These are phyloP conservation scores for Pseudopithomyces maydicus DNA, from an alignment of 2,329 filamentous ascomycete genomes.

Conservation along the genomic window DNA sequence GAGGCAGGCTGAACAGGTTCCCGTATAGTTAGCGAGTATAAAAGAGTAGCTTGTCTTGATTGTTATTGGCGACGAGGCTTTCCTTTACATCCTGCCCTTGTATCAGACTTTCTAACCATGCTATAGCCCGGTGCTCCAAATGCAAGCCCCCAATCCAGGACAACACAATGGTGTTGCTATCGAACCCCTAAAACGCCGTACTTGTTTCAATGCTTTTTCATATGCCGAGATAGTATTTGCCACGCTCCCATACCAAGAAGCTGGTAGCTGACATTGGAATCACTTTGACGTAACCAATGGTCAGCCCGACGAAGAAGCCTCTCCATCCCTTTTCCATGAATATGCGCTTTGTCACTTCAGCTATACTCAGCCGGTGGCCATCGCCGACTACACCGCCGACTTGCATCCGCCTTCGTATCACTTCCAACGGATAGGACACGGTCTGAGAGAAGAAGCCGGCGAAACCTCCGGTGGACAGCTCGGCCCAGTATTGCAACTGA, in stretches of 20 bases:
- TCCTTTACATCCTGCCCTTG: neutral
- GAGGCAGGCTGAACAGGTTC: neutral
- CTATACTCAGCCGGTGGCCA: slow-evolving; percentile 76
- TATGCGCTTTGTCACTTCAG: slow-evolving; percentile 78
- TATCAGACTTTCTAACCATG: neutral
- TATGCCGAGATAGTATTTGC: slow-evolving; percentile 62
- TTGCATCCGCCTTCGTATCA: slow-evolving; percentile 92
- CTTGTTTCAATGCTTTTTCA: slow-evolving; percentile 17
- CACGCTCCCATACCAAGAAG: slow-evolving; percentile 71
- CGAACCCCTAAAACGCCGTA: slow-evolving; percentile 8
- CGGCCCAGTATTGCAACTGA: slow-evolving; percentile 82
- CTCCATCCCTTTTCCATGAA: slow-evolving; percentile 73
- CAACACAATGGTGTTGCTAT: neutral
- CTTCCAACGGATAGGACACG: slow-evolving; percentile 89
- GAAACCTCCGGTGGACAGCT: slow-evolving; percentile 81
- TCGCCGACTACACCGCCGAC: slow-evolving; percentile 94
- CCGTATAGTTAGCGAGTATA: neutral
- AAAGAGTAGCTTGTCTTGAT: neutral
- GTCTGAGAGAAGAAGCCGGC: slow-evolving; percentile 92
- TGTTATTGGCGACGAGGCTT: neutral
- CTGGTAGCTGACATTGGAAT: slow-evolving; percentile 82
- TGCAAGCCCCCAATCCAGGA: neutral
- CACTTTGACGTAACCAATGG: slow-evolving; percentile 94
- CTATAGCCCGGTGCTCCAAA: neutral
- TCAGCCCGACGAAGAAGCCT: slow-evolving; percentile 91